phyloP scores from a whole-genome alignment of 257 asterid genomes.

The Petunia axillaris region DNA sequence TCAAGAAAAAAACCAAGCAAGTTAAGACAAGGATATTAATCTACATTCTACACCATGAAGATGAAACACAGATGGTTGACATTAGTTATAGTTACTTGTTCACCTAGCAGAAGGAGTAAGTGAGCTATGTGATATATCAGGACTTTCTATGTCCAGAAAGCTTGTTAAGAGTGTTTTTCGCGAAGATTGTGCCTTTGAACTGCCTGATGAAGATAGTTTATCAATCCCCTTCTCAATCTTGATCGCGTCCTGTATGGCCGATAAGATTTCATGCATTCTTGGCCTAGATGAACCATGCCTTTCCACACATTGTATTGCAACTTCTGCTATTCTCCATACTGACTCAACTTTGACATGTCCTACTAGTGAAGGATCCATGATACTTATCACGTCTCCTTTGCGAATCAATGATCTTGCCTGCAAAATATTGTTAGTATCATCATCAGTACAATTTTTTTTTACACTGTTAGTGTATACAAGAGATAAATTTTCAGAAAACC shows the following conservation, averaged over 20 bases:
- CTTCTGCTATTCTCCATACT: constrained; percentile 90
- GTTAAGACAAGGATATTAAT: neutral
- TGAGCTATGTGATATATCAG: constrained; percentile 76
- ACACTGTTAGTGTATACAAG: too few relatives aligned
- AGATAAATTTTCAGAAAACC: too few relatives aligned
- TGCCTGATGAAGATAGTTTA: constrained; percentile 54
- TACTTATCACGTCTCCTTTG: constrained; percentile 91
- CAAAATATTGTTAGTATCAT: neutral
- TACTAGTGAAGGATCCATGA: constrained; percentile 64
- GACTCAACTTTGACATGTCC: constrained; percentile 80
- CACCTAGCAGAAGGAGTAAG: constrained; percentile 82
- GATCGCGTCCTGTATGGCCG: constrained; percentile 82
- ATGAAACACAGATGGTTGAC: neutral
- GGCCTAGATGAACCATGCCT: constrained; percentile 81
- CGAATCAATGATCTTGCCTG: constrained; percentile 91
- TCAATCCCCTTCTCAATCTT: constrained; percentile 88
- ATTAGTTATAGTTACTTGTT: constrained; percentile 22
- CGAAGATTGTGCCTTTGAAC: constrained; percentile 77
- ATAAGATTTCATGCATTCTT: constrained; percentile 85
- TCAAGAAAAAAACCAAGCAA: neutral
- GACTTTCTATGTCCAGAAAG: constrained; percentile 91
- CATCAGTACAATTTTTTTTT: too few relatives aligned
- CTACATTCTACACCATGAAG: neutral
- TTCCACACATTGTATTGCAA: constrained; percentile 88
- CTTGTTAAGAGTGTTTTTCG: constrained; percentile 86